Conservation (phyloP, 106 monocot genomes). For the Amphibolis antarctica region DNA sequence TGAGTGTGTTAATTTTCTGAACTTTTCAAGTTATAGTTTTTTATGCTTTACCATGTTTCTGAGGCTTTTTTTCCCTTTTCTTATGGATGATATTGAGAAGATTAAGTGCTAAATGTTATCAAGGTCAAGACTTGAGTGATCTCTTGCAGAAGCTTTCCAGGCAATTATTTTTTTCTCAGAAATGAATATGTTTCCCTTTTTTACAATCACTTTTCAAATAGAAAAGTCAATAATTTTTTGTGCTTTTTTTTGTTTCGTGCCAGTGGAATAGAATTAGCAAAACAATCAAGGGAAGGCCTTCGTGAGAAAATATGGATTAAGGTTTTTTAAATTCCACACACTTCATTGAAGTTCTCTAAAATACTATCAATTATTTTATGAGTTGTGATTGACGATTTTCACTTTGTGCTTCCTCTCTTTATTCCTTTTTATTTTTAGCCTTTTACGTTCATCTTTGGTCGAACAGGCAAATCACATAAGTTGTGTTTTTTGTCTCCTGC, state of each 20-base stretch:
- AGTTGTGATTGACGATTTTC: too few relatives aligned
- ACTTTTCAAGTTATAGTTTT: too few relatives aligned
- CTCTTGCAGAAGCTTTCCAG: too few relatives aligned
- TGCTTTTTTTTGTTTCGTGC: not conserved
- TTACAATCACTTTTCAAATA: not conserved
- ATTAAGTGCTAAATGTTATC: too few relatives aligned
- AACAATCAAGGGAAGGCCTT: constrained; percentile 30
- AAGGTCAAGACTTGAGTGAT: too few relatives aligned
- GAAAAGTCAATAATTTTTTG: not conserved
- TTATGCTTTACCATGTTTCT: too few relatives aligned
- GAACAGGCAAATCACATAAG: not conserved
- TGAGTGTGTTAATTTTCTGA: too few relatives aligned
- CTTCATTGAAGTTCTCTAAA: not conserved
- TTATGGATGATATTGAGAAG: too few relatives aligned
- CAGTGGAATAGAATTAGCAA: constrained; percentile 45
- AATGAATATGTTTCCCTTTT: too few relatives aligned
- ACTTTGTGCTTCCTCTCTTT: not conserved
- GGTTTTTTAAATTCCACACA: too few relatives aligned
- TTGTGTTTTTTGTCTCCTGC: constrained; percentile 3
- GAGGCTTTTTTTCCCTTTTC: too few relatives aligned
- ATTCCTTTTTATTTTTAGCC: not conserved
- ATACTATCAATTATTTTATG: not conserved
- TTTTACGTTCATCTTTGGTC: not conserved
- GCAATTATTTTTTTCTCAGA: too few relatives aligned
- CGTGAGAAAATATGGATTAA: constrained; percentile 81